phyloP scores from a whole-genome alignment of 2,329 filamentous ascomycete genomes.

The Orbilia javanica region DNA sequence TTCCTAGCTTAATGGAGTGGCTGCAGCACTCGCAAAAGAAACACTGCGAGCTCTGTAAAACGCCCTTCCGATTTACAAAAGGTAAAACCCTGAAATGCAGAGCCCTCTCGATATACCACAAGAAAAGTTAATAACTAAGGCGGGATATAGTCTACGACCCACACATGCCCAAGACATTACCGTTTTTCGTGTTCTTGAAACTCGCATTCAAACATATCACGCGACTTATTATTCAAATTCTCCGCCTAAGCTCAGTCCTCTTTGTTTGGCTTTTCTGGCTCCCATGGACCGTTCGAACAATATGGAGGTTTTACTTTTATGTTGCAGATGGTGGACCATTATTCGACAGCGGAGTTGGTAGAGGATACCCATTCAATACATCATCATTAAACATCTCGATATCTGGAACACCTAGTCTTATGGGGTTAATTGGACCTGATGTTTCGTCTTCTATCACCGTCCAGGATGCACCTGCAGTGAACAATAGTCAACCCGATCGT shows the following conservation, averaged over 20 bases:
- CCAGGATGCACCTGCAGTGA: slow-evolving; percentile 18
- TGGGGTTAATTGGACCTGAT: slow-evolving; percentile 45
- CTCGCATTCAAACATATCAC: slow-evolving; percentile 81
- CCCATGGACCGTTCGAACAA: slow-evolving; percentile 88
- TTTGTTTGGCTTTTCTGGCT: slow-evolving; percentile 90
- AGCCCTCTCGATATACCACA: not conserved
- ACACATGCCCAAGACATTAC: slow-evolving; percentile 88
- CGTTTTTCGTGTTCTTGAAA: slow-evolving; percentile 81
- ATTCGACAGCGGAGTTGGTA: slow-evolving; percentile 30
- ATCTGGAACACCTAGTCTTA: slow-evolving; percentile 29
- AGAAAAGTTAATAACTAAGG: not conserved
- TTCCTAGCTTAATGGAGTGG: slow-evolving; percentile 87
- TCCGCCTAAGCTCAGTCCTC: slow-evolving; percentile 80
- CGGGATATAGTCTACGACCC: slow-evolving; percentile 77
- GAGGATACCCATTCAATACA: slow-evolving; percentile 23
- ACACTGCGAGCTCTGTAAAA: slow-evolving; percentile 99
- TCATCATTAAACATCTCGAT: slow-evolving; percentile 36
- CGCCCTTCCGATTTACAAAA: slow-evolving; percentile 96
- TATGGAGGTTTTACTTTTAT: slow-evolving; percentile 97
- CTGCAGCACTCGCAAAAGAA: slow-evolving; percentile 99
- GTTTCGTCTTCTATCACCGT: slow-evolving; percentile 35
- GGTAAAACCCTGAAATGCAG: slow-evolving; percentile 61
- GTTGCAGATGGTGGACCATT: slow-evolving; percentile 79
- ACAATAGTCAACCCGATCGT: slow-evolving; percentile 29
- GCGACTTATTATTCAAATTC: slow-evolving; percentile 80